Percentiles rank a stretch among this genome's conserved stretches.
Conservation (phyloP, 768 basidiomycete genomes). For the Lentinula edodes region DNA sequence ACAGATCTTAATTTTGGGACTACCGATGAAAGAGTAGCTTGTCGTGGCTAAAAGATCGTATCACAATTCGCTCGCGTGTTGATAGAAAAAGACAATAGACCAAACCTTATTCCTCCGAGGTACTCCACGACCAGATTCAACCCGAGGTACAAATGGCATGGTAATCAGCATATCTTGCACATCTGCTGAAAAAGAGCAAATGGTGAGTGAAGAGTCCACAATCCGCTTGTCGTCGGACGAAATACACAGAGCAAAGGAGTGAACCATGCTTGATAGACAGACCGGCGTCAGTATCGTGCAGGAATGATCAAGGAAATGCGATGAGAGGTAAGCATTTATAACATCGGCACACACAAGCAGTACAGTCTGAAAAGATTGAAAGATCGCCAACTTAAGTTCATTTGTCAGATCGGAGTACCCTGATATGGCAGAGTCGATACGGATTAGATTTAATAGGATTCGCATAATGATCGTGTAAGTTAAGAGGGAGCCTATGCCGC, state of each 20-base stretch:
- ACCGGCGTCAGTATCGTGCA: constrained; percentile 7
- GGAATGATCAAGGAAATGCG: constrained; percentile 8
- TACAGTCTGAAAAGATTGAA: constrained; percentile 21
- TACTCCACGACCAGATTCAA: not conserved
- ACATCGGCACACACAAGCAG: constrained; percentile 25
- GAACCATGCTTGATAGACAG: not conserved
- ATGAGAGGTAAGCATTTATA: constrained; percentile 37
- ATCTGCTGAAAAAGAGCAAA: not conserved
- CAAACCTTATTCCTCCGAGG: constrained; percentile 4
- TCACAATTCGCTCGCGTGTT: not conserved
- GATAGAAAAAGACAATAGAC: not conserved
- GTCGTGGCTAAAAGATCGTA: not conserved
- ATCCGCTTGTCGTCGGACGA: not conserved
- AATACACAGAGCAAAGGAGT: not conserved
- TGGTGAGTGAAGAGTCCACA: not conserved
- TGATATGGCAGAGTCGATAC: constrained; percentile 37
- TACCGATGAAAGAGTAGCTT: not conserved
- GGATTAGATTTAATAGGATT: constrained; percentile 22
- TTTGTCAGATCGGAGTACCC: constrained; percentile 35
- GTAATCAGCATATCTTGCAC: not conserved
- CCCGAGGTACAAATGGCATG: not conserved
- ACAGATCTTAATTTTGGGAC: not conserved
- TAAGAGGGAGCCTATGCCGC: constrained; percentile 36
- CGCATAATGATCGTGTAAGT: constrained; percentile 20
- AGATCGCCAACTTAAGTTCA: constrained; percentile 34